These are phyloP conservation scores for Hirsutella rhossiliensis DNA, from an alignment of 2,329 filamentous ascomycete genomes.

Conservation along the genomic window DNA sequence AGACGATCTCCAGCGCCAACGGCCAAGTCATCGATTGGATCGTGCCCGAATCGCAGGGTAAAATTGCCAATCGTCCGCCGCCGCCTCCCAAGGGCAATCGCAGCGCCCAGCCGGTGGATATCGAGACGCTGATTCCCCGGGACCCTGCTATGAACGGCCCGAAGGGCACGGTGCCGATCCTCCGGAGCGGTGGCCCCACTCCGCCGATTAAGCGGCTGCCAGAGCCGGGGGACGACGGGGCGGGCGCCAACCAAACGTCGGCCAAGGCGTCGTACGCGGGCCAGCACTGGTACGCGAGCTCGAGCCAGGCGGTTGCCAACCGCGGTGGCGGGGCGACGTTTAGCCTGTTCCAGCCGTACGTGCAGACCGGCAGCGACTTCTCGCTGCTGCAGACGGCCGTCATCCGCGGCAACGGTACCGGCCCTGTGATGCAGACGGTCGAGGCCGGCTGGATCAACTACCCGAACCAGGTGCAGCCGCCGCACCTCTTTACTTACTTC, in stretches of 20 bases:
- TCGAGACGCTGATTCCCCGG: neutral
- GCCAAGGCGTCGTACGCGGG: constrained; percentile 3
- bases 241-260: neutral
- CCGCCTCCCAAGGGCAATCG: neutral
- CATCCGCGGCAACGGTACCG: constrained; percentile 4
- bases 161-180: constrained; percentile 8
- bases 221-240: neutral
- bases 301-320: constrained; percentile 3
- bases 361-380: constrained; percentile 6
- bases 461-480: constrained; percentile 4
- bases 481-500: constrained; percentile 10
- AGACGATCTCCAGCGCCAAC: constrained; percentile 3
- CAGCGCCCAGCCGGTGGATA: neutral
- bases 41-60: constrained; percentile 6
- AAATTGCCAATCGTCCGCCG: constrained; percentile 4
- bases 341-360: constrained; percentile 8
- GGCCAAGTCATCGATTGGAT: constrained; percentile 11
- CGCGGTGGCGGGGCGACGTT: constrained; percentile 7
- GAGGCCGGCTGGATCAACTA: constrained; percentile 11
- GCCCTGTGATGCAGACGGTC: constrained; percentile 7
- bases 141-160: constrained; percentile 4
- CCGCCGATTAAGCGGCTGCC: constrained; percentile 6
- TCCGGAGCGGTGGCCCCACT: constrained; percentile 4
- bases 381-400: constrained; percentile 10
- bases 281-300: constrained; percentile 9